Evolutionary conservation across 2,329 filamentous ascomycete species (phyloP).

Genomic region (Epichloe scottii): DNA sequence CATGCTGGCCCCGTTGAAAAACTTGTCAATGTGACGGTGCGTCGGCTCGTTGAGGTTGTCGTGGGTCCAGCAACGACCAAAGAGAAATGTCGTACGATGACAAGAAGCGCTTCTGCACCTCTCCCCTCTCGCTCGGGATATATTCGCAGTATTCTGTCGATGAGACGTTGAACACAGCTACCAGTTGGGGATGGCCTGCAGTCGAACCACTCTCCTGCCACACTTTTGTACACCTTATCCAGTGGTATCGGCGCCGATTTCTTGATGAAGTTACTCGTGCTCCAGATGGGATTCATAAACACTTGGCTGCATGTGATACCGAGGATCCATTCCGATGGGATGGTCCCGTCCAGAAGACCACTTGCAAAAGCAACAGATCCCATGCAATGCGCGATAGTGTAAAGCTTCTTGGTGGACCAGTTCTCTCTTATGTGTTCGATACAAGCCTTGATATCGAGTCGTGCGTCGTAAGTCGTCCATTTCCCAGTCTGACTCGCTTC

Average conservation of each 20-base stretch:
- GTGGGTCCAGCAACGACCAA: constrained; percentile 52
- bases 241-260: constrained; percentile 34
- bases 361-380: constrained; percentile 45
- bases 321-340: constrained; percentile 42
- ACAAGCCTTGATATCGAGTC: constrained; percentile 45
- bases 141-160: constrained; percentile 46
- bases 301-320: constrained; percentile 49
- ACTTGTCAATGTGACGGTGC: constrained; percentile 46
- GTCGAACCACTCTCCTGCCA: constrained; percentile 43
- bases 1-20: constrained; percentile 53
- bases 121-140: constrained; percentile 42
- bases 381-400: constrained; percentile 51
- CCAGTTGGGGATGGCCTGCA: constrained; percentile 33
- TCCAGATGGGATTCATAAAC: constrained; percentile 51
- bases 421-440: constrained; percentile 37
- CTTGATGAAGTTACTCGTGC: constrained; percentile 43
- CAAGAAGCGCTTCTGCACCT: constrained; percentile 50
- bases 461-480: constrained; percentile 48
- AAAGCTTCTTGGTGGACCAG: constrained; percentile 29
- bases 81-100: constrained; percentile 46
- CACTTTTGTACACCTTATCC: constrained; percentile 33
- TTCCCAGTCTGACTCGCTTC: constrained; percentile 32
- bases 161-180: constrained; percentile 31
- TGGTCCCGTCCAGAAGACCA: constrained; percentile 49
- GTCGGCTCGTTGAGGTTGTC: constrained; percentile 53